Conservation (phyloP, 2,329 filamentous ascomycete genomes). For the Harringtonia lauricola region DNA sequence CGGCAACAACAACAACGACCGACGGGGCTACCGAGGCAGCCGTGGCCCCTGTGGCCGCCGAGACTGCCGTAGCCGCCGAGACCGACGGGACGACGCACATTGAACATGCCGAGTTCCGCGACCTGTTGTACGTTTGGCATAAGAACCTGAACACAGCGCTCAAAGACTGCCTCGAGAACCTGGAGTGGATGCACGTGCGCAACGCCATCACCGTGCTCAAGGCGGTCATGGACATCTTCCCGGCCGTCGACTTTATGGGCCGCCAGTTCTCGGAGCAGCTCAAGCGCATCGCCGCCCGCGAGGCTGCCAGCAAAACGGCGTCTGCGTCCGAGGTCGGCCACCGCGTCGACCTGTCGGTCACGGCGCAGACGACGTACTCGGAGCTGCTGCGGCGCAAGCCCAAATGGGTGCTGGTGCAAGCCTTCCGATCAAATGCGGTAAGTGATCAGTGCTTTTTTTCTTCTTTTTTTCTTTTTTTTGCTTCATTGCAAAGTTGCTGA, state of each 20-base stretch:
- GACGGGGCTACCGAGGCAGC: too few relatives aligned
- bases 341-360: conserved; percentile 64
- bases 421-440: conserved; percentile 57
- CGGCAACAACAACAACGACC: not conserved
- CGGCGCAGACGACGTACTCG: conserved; percentile 60
- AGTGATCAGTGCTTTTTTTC: too few relatives aligned
- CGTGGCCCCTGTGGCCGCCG: too few relatives aligned
- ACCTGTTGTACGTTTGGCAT: conserved; percentile 84
- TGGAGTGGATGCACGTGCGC: conserved; percentile 95
- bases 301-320: conserved; percentile 37
- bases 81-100: conserved; percentile 58
- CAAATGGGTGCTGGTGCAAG: conserved; percentile 64
- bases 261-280: conserved; percentile 52
- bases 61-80: too few relatives aligned
- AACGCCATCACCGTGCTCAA: conserved; percentile 90
- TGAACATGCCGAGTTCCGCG: conserved; percentile 77
- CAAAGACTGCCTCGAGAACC: conserved; percentile 68
- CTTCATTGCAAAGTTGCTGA: too few relatives aligned
- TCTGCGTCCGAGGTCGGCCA: conserved; percentile 33
- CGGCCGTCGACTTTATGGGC: conserved; percentile 82
- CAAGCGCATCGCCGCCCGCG: conserved; percentile 53
- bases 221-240: conserved; percentile 70
- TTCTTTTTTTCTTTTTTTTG: too few relatives aligned
- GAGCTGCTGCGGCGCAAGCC: conserved; percentile 56
- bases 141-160: conserved; percentile 68